These are phyloP conservation scores for Dothistroma septosporum DNA, from an alignment of 2,329 filamentous ascomycete genomes.

Conservation along the genomic window DNA sequence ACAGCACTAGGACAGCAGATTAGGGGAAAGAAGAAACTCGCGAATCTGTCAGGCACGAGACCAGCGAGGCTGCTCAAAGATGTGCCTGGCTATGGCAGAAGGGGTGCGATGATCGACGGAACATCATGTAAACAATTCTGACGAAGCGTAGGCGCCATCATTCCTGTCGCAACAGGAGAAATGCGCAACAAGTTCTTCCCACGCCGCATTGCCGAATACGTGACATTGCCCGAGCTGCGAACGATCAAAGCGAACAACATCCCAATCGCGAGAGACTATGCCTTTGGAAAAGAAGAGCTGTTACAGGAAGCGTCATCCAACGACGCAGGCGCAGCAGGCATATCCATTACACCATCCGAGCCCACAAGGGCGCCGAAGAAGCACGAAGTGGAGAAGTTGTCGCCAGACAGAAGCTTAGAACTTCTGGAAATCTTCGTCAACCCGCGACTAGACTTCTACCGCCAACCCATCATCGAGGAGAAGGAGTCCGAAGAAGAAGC, in stretches of 20 bases:
- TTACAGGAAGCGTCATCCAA: background rate
- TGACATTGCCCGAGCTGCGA: constrained; percentile 44
- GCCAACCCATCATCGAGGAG: constrained; percentile 40
- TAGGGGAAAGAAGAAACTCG: constrained; percentile 37
- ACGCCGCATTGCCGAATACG: constrained; percentile 49
- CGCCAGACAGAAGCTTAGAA: constrained; percentile 43
- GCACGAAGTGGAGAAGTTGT: constrained; percentile 39
- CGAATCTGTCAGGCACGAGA: constrained; percentile 35
- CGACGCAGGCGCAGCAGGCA: background rate
- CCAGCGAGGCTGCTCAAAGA: constrained; percentile 52
- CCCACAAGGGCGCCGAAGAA: constrained; percentile 9
- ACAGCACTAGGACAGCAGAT: constrained; percentile 28
- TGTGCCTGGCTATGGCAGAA: constrained; percentile 49
- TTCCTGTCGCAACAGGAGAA: constrained; percentile 49
- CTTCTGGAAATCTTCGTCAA: constrained; percentile 49
- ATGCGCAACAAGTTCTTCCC: constrained; percentile 57
- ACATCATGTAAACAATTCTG: background rate
- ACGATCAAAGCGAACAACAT: constrained; percentile 44
- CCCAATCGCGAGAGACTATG: constrained; percentile 45
- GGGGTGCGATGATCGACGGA: constrained; percentile 35
- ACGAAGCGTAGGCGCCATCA: constrained; percentile 44
- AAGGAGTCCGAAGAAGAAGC: constrained; percentile 27
- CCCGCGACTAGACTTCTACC: constrained; percentile 45
- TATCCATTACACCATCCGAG: constrained; percentile 12
- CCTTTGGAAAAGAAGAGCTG: constrained; percentile 34